These are phyloP conservation scores for Zalaria obscura DNA, from an alignment of 2,329 filamentous ascomycete species.

Conservation along the genomic window DNA sequence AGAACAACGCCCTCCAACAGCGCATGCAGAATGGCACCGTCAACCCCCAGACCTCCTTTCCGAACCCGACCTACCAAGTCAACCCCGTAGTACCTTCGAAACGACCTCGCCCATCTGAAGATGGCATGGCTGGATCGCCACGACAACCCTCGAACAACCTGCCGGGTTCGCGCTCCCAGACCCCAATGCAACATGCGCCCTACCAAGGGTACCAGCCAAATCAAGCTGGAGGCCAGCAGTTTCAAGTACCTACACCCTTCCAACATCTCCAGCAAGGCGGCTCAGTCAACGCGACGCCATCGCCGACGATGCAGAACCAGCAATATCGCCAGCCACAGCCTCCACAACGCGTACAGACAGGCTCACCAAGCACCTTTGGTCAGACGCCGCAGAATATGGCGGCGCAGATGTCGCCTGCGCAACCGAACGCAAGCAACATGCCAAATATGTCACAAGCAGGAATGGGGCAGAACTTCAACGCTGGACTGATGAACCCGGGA, in stretches of 20 bases:
- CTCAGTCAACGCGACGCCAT: conserved; percentile 75
- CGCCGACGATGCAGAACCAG: conserved; percentile 81
- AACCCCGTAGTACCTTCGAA: conserved; percentile 84
- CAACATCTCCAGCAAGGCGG: conserved; percentile 71
- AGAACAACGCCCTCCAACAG: conserved; percentile 23
- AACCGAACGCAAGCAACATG: conserved; percentile 51
- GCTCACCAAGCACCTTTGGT: conserved; percentile 77
- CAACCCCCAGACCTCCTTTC: conserved; percentile 67
- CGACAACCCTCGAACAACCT: conserved; percentile 59
- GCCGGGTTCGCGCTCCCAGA: conserved; percentile 1
- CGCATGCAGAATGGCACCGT: conserved; percentile 71
- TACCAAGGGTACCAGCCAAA: conserved; percentile 31
- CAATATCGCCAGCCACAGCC: conserved; percentile 55
- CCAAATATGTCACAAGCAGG: conserved; percentile 4
- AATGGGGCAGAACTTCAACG: conserved; percentile 24
- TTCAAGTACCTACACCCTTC: conserved; percentile 57
- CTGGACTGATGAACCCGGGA: conserved; percentile 33
- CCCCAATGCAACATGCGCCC: conserved; percentile 46
- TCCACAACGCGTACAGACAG: conserved; percentile 60
- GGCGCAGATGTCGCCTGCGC: conserved; percentile 59
- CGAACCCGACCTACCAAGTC: conserved; percentile 67
- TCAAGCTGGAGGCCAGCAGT: conserved; percentile 33
- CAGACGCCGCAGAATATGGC: conserved; percentile 53
- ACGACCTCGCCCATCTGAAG: conserved; percentile 65
- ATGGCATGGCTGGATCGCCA: conserved; percentile 72